These are phyloP conservation scores for Podaxis rugospora DNA, from an alignment of 768 basidiomycete genomes.

Conservation along the genomic window DNA sequence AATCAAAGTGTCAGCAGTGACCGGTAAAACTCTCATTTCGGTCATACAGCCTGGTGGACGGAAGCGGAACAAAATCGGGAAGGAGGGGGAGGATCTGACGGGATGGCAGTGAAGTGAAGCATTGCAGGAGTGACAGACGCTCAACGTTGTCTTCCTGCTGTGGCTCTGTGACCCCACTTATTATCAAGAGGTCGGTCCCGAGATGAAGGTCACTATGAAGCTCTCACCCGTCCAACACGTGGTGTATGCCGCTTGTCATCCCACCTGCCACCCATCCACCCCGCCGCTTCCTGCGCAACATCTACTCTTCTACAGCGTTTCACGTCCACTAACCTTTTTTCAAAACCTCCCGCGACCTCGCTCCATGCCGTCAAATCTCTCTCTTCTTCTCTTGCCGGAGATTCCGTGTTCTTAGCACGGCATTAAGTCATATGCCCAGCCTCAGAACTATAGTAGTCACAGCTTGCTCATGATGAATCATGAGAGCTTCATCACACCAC, in stretches of 20 bases:
- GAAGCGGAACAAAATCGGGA: constrained; percentile 22
- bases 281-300: not conserved
- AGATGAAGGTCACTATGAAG: constrained; percentile 25
- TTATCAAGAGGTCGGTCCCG: constrained; percentile 24
- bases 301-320: not conserved
- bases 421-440: constrained; percentile 4
- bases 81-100: constrained; percentile 21
- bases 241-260: constrained; percentile 9
- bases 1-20: constrained; percentile 25
- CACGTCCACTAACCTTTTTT: constrained; percentile 9
- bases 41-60: constrained; percentile 19
- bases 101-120: constrained; percentile 4
- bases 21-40: constrained; percentile 30
- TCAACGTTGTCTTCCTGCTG: constrained; percentile 1
- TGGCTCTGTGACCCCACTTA: not conserved
- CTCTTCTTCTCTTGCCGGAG: not conserved
- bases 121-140: not conserved
- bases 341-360: constrained; percentile 1
- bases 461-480: constrained; percentile 13
- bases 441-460: constrained; percentile 8
- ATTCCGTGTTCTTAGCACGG: not conserved
- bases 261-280: not conserved
- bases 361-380: not conserved
- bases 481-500: constrained; percentile 14
- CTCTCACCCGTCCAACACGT: constrained; percentile 25